Evolutionary conservation across 225 moss, liverwort and hornwort genomes (phyloP), one percentile per base, ranked within the genome.

Genomic region (Pseudoscleropodium purum): DNA sequence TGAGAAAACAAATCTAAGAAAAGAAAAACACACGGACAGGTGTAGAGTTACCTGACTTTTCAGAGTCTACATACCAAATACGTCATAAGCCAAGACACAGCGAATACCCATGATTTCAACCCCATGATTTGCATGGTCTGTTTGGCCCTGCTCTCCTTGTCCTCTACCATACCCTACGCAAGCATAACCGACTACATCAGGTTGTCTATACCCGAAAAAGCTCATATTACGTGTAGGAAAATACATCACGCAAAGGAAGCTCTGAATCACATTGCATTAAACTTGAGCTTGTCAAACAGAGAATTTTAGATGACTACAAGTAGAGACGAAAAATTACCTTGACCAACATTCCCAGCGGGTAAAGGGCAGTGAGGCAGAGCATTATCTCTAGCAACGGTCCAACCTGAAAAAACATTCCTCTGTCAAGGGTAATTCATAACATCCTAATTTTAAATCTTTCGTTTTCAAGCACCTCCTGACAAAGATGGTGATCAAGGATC

Each of bases 111-210:
- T 62, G 96, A 86, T 89, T 96, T 96, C 88, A 98, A 92, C 70
- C 98, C 98, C 98, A 98, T 98, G 69, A 97, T 98, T 86, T 91
- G 92, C 98, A 98, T 96, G 31, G 95, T 97, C 91, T 98, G 97
- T 92, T 97, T 98, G 73, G 92, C 94, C 90, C 93, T 90, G 86
- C 89, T 98, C 93, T 98, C 98, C 91, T 98, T 98, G 91, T 98
- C 98, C 90, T 97, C 98, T 63, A 98, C 98, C 84, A 98, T 89
- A 78, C 95, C 96, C 98, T 98, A 92, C 57, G 84, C 45, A 90
- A 62, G 66, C 30, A 91, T 4, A 54, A 57, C 64, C 70, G 31
- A 77, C 13, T 24, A 25, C 56, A 82, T 82, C 81, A 89, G 52
- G 81, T 47, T 70, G 41, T 49, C 49, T 45, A 10, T 37, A 57